phyloP scores from a whole-genome alignment of 73 alveolate genomes.

The Tetrahymena malaccensis region DNA sequence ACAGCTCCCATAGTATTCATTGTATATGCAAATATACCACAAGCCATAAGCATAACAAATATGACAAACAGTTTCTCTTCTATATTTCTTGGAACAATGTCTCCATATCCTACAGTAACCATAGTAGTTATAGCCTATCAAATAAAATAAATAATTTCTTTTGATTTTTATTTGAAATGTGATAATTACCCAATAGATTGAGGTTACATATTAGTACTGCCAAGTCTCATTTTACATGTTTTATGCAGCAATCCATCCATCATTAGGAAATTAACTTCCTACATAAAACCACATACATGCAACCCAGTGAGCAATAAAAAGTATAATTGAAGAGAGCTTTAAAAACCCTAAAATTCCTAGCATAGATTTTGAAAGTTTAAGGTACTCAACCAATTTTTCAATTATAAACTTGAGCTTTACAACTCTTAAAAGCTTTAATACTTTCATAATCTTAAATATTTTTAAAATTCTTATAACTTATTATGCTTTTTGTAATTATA shows the following conservation, averaged over 20 bases:
- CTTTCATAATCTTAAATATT: constrained; percentile 32
- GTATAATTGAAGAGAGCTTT: constrained; percentile 54
- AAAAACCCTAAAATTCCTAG: constrained; percentile 50
- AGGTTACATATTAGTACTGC: not conserved
- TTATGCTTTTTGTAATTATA: not conserved
- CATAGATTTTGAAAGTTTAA: constrained; percentile 49
- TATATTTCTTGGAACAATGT: constrained; percentile 47
- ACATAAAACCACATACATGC: constrained; percentile 73
- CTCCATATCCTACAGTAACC: constrained; percentile 89
- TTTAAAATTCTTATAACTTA: constrained; percentile 23
- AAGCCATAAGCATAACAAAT: constrained; percentile 57
- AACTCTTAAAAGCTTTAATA: constrained; percentile 49
- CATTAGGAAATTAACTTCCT: constrained; percentile 48
- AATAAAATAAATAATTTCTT: constrained; percentile 8
- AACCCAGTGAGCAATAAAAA: constrained; percentile 82
- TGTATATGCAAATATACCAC: constrained; percentile 65
- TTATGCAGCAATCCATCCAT: constrained; percentile 28
- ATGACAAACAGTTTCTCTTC: constrained; percentile 55
- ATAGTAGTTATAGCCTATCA: constrained; percentile 77
- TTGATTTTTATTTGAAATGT: not conserved
- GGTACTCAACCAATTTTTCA: constrained; percentile 60
- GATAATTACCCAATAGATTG: not conserved
- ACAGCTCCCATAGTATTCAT: constrained; percentile 55
- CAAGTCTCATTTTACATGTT: not conserved
- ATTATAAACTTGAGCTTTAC: constrained; percentile 50